Conservation (phyloP, 441 rosid species). For the Adansonia rubrostipa region DNA sequence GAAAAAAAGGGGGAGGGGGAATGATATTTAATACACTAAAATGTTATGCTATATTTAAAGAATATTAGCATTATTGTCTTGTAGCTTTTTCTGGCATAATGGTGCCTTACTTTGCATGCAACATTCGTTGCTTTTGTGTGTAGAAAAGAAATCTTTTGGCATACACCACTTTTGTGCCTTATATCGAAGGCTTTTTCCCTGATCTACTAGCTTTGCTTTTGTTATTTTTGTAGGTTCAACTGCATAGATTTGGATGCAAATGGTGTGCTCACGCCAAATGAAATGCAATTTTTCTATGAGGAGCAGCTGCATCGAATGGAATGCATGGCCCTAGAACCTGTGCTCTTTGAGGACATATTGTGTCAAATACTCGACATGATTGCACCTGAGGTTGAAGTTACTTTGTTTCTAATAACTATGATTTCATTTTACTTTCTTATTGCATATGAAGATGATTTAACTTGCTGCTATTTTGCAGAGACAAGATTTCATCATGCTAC, state of each 20-base stretch:
- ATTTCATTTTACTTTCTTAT: neutral
- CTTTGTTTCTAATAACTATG: constrained; percentile 5
- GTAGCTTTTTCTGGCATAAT: neutral
- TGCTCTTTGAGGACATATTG: constrained; percentile 60
- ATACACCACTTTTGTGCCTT: neutral
- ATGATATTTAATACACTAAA: neutral
- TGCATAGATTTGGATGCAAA: constrained; percentile 71
- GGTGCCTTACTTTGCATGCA: neutral
- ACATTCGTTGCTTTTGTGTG: neutral
- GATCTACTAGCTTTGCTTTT: neutral
- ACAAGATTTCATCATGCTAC: constrained; percentile 56
- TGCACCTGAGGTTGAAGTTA: constrained; percentile 54
- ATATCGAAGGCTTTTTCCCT: neutral
- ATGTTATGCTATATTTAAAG: neutral
- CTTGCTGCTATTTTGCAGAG: constrained; percentile 46
- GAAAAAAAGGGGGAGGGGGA: neutral
- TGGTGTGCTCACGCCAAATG: constrained; percentile 61
- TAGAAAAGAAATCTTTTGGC: neutral
- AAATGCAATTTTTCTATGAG: constrained; percentile 66
- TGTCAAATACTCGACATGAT: constrained; percentile 74
- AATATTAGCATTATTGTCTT: neutral
- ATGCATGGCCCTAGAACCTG: constrained; percentile 65
- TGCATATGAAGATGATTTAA: constrained; percentile 1
- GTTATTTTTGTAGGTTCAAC: constrained; percentile 52
- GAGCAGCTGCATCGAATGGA: constrained; percentile 79